Evolutionary conservation across 768 basidiomycete species (phyloP).

Genomic region (Cyclocybe cylindracea): DNA sequence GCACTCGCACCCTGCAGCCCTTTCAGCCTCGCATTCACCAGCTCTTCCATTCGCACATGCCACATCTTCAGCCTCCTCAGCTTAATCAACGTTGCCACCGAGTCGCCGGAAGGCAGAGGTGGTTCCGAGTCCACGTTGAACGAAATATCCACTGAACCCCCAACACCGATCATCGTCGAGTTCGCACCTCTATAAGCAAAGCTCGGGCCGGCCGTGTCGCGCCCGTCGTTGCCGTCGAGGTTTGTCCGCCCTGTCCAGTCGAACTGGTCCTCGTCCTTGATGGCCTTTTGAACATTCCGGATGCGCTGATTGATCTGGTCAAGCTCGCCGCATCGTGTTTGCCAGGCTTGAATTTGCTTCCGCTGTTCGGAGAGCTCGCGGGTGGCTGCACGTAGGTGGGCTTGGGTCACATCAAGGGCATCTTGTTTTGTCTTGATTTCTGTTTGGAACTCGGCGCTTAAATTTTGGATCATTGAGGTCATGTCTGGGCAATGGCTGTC

Average conservation of each 20-base stretch:
- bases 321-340: conserved; percentile 69
- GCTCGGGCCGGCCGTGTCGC: conserved; percentile 52
- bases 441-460: conserved; percentile 75
- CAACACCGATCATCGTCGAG: conserved; percentile 67
- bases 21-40: conserved; percentile 71
- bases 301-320: conserved; percentile 82
- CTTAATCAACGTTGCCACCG: conserved; percentile 61
- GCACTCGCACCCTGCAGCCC: conserved; percentile 77
- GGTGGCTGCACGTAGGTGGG: conserved; percentile 85
- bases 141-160: conserved; percentile 63
- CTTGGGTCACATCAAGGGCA: conserved; percentile 82
- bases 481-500: conserved; percentile 54
- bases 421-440: conserved; percentile 90
- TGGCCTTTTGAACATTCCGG: conserved; percentile 80
- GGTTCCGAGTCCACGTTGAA: conserved; percentile 74
- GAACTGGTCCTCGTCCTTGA: conserved; percentile 76
- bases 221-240: conserved; percentile 39
- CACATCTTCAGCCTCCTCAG: conserved; percentile 80
- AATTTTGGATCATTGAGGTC: conserved; percentile 77
- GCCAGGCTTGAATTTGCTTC: conserved; percentile 78
- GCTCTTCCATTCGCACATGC: conserved; percentile 76
- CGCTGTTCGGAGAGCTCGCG: conserved; percentile 90
- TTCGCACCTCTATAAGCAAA: conserved; percentile 71
- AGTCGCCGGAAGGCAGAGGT: conserved; percentile 61
- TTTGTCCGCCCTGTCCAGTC: conserved; percentile 86